Base-by-base conservation (phyloP, 495 filamentous ascomycete genomes). In the Amphirosellinia nigrospora region DNA sequence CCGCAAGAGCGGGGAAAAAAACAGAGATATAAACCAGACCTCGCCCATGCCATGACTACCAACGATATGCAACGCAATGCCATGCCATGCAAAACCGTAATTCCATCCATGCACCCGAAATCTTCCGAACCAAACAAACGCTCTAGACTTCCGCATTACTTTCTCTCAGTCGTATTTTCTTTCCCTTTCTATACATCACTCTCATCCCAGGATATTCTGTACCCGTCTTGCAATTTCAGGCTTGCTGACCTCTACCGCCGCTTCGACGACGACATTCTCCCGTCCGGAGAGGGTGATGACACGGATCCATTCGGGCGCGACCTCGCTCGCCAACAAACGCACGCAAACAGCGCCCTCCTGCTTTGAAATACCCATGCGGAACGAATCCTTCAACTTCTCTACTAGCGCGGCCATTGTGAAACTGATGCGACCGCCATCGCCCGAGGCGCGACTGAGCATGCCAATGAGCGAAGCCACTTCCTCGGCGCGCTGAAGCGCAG, bases 341-440 rank as follows among this genome's bases (percentile, higher is more conserved):
- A 92, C 80, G 71, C 85, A 89, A 21, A 64, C 72, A 41, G 80
- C 78, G 4, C 81, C 89, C 71, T 92, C 91, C 61, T 87, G 88
- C 64, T 79, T 83, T 50, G 85, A 86, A 52, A 92, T 84, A 5
- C 89, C 88, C 66, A 83, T 88, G 43, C 88, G 80, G 66, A 91
- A 77, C 61, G 88, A 90, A 71, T 89, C 87, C 74, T 85, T 83
- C 53, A 92, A 74, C 72, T 88, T 84, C 68, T 84, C 82, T 16
- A 89, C 70, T 62, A 91, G 72, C n/a, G 84, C 84, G 58, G 83
- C 76, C 84, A 92, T 85, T 0, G 89, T 85, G 64, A 92, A 90
- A 8, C 85, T 86, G 28, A 87, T 80, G 13, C 87, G 77, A 32
- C 66, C 65, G 3, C 68, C 74, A 56, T 77, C 68, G 1, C 75